Conservation (phyloP, 2,329 filamentous ascomycete genomes). For the Sporothrix protearum region DNA sequence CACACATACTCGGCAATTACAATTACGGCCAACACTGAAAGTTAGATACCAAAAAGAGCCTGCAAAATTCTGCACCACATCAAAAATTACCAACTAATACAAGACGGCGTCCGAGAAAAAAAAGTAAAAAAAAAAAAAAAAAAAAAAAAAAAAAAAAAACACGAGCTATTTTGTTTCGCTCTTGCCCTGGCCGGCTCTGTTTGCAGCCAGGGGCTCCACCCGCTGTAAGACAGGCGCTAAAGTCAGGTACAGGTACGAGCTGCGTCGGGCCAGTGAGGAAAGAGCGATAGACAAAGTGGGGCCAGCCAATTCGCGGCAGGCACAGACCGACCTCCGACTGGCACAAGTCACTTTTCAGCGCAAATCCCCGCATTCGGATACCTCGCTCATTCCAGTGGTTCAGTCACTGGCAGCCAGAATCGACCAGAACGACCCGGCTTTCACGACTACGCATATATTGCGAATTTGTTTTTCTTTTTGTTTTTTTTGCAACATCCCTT, state of each 20-base stretch:
- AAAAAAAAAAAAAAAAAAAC: too few species aligned
- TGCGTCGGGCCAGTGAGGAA: neutral
- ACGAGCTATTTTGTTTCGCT: neutral
- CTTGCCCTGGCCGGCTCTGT: neutral
- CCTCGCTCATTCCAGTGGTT: neutral
- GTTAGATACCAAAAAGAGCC: neutral
- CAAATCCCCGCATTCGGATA: neutral
- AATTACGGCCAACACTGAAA: neutral
- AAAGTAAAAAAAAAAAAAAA: too few species aligned
- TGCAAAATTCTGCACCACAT: too few species aligned
- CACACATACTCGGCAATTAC: too few species aligned
- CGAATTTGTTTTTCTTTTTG: too few species aligned
- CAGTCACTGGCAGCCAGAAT: neutral
- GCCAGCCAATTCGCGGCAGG: too few species aligned
- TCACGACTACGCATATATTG: too few species aligned
- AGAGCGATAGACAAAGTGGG: neutral
- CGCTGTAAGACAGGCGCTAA: constrained; percentile 8
- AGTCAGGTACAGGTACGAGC: constrained; percentile 6
- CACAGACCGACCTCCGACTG: neutral
- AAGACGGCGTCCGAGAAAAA: neutral
- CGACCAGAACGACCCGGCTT: neutral
- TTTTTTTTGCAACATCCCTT: neutral
- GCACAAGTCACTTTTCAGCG: neutral
- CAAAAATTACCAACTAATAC: too few species aligned
- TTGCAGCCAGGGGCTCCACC: neutral